Base-by-base conservation (phyloP, 2,329 filamentous ascomycete genomes). In the Corinectria fuckeliana region DNA sequence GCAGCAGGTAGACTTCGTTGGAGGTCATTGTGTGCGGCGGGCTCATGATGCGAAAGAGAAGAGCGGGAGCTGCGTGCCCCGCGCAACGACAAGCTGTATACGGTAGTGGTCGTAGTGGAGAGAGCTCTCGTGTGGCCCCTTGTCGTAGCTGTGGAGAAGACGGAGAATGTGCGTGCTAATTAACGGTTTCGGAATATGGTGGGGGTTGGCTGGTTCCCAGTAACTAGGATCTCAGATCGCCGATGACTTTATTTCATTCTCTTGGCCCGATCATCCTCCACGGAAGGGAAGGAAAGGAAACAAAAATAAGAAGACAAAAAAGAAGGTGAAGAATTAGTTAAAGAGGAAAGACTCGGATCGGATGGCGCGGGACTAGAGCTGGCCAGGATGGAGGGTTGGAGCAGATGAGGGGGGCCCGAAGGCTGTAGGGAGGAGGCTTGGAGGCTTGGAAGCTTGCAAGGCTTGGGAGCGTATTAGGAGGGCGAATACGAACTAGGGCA, bases 1-100 rank as follows among this genome's bases (percentile, higher is more conserved):
- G 91, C 64, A 99, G 85, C 71, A 96, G 81, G 80, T 97, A 96
- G 65, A 97, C 88, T 77, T 92, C 85, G 74, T 81, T 86, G 69
- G 86, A 87, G 69, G 83, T 83, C 79, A 88, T 87, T 63, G 81
- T 88, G 76, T 79, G 79, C 30, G 68, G 67, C 61, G 85, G 85
- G 70, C 82, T 80, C 85, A 88, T 88, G 74, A 67, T 78, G 72
- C 68, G 60, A 64, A 67, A 70, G 66, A 67, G 66, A 70, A 70
- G 69, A 69, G 68, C 66, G 52, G 62, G 61, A 62, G 68, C 69
- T 65, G 50, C 59, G 65, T 68, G 67, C 67, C 69, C 69, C 69
- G 65, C 69, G 67, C 56, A 64, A 69, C 56, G 67, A 68, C 50
- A 16, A 16, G 18, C n/a, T n/a, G n/a, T n/a, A n/a, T 66, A 60